Evolutionary conservation across 2,329 filamentous ascomycete genomes (phyloP).

Genomic region (Hymenoscyphus scutula): DNA sequence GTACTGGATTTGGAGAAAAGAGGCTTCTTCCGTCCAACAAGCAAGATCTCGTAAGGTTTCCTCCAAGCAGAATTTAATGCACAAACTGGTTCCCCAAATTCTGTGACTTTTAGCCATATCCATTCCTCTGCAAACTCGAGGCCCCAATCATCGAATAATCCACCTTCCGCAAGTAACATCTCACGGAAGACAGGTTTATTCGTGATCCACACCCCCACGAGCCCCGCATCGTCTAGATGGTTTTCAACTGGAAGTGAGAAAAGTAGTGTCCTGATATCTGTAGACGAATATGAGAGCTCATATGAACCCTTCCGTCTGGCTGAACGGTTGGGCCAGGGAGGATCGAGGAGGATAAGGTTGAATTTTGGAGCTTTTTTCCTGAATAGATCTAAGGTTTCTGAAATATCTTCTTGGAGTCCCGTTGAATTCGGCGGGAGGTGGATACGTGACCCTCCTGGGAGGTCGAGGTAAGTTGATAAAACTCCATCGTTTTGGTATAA

Average conservation of each 20-base stretch:
- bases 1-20: too few relatives aligned
- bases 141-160: constrained; percentile 66
- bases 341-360: constrained; percentile 69
- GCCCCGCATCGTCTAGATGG: constrained; percentile 50
- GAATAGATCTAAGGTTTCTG: constrained; percentile 43
- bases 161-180: constrained; percentile 50
- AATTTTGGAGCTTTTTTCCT: constrained; percentile 51
- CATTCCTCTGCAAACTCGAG: constrained; percentile 67
- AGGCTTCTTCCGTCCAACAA: constrained; percentile 51
- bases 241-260: constrained; percentile 53
- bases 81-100: constrained; percentile 61
- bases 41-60: constrained; percentile 73
- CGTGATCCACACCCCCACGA: constrained; percentile 75
- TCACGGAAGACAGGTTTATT: constrained; percentile 61
- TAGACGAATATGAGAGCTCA: constrained; percentile 43
- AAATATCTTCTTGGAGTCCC: constrained; percentile 50
- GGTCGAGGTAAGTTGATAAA: not conserved
- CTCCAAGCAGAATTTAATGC: constrained; percentile 60
- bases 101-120: constrained; percentile 75
- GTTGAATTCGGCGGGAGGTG: constrained; percentile 41
- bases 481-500: constrained; percentile 5
- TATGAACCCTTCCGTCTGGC: constrained; percentile 60
- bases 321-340: constrained; percentile 79
- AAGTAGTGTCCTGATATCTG: constrained; percentile 50
- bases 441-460: not conserved